Evolutionary conservation across 306 rosid species (phyloP).

Genomic region (Luffa acutangula): DNA sequence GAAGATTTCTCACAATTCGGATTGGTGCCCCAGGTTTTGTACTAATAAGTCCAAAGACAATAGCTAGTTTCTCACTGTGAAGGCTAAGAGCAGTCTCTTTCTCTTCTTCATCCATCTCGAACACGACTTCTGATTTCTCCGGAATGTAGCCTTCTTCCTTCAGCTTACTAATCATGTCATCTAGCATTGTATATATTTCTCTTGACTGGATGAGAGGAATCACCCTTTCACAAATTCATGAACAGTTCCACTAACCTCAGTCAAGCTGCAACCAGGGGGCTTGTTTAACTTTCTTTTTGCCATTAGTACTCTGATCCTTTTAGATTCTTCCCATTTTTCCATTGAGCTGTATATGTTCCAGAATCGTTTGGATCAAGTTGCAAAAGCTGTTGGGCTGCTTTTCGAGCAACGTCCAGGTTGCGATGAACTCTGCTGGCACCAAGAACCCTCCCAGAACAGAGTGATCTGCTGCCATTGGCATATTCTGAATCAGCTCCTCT

Average conservation of each 20-base stretch:
- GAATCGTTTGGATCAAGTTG: slow-evolving; percentile 9
- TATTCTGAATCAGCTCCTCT: neutral
- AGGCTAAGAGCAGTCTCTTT: slow-evolving; percentile 24
- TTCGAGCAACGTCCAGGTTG: slow-evolving; percentile 16
- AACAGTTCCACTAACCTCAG: slow-evolving; percentile 14
- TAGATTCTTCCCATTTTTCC: slow-evolving; percentile 16
- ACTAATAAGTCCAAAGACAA: slow-evolving; percentile 21
- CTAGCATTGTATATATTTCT: slow-evolving; percentile 9
- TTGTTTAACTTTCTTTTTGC: slow-evolving; percentile 10
- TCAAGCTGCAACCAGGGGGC: slow-evolving; percentile 13
- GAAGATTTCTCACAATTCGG: slow-evolving; percentile 18
- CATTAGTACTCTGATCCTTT: slow-evolving; percentile 10
- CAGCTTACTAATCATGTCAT: slow-evolving; percentile 15
- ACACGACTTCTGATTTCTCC: slow-evolving; percentile 13
- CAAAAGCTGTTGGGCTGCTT: slow-evolving; percentile 15
- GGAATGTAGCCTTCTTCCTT: slow-evolving; percentile 16
- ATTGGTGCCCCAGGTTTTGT: slow-evolving; percentile 20
- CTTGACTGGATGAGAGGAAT: neutral
- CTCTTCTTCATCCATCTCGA: slow-evolving; percentile 22
- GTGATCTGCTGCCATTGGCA: neutral
- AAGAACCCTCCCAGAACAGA: neutral
- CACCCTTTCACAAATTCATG: slow-evolving; percentile 10
- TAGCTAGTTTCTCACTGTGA: slow-evolving; percentile 22
- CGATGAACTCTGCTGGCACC: slow-evolving; percentile 20
- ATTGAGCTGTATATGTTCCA: slow-evolving; percentile 16